phyloP scores from a whole-genome alignment of 192 early-diverging fungal species.

The Phycomyces nitens region DNA sequence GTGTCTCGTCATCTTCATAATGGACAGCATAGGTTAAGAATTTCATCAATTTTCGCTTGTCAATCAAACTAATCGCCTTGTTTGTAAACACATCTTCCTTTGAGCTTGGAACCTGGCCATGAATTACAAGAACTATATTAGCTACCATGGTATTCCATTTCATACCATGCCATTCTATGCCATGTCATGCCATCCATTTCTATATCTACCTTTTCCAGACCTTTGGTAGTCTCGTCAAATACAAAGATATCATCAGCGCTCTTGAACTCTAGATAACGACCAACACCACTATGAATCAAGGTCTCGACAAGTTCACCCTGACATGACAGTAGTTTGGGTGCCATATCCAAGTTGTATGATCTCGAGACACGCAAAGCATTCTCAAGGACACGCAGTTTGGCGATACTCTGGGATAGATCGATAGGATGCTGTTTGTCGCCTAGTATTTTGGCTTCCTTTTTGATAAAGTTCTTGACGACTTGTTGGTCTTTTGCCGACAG shows the following conservation, averaged over 20 bases:
- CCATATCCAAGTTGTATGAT: conserved; percentile 65
- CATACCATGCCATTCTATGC: too few relatives aligned
- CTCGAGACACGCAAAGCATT: conserved; percentile 46
- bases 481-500: conserved; percentile 25
- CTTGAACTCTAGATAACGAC: conserved; percentile 87
- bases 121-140: conserved; percentile 1
- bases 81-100: conserved; percentile 92
- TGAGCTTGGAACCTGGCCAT: conserved; percentile 67
- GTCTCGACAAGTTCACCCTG: conserved; percentile 71
- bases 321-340: conserved; percentile 66
- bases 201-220: conserved; percentile 46
- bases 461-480: conserved; percentile 31
- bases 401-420: conserved; percentile 10
- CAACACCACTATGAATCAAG: conserved; percentile 73
- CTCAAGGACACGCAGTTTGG: conserved; percentile 31
- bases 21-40: conserved; percentile 68
- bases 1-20: conserved; percentile 36
- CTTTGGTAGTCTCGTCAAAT: conserved; percentile 27
- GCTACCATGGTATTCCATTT: too few relatives aligned
- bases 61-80: conserved; percentile 67
- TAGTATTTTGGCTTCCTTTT: neutral
- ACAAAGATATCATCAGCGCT: conserved; percentile 70
- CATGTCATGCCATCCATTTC: too few relatives aligned
- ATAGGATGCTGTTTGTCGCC: conserved; percentile 8
- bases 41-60: conserved; percentile 90